A percentile compares a stretch with the other conserved stretches of the same genome.
phyloP scores from a whole-genome alignment of 129 eudicot species.

The Lonicera japonica region DNA sequence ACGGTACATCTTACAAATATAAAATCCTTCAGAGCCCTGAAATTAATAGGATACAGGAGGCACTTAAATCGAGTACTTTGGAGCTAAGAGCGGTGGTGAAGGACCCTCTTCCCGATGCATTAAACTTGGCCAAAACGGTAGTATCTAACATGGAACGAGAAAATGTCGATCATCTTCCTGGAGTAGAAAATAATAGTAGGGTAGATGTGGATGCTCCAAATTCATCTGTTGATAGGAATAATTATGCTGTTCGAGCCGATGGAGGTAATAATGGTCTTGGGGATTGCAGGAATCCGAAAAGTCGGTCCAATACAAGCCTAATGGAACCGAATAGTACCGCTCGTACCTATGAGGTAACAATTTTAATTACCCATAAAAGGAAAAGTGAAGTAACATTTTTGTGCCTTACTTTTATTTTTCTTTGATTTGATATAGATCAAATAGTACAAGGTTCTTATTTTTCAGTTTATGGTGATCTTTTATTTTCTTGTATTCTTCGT shows the following conservation, averaged over 20 bases:
- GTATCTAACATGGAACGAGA: conserved; percentile 13
- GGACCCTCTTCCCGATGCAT: conserved; percentile 80
- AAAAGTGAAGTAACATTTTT: neutral
- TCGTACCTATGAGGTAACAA: conserved; percentile 42
- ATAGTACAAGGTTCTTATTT: neutral
- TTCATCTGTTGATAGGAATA: conserved; percentile 22
- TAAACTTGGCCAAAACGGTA: conserved; percentile 42
- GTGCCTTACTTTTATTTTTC: neutral
- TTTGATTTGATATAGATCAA: neutral
- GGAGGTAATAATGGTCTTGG: conserved; percentile 12
- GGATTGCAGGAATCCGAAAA: conserved; percentile 12
- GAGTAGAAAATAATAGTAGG: conserved; percentile 18
- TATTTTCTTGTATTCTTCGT: too few relatives aligned
- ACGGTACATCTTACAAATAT: conserved; percentile 18
- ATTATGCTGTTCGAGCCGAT: conserved; percentile 32
- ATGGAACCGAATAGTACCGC: conserved; percentile 62
- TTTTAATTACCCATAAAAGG: too few relatives aligned
- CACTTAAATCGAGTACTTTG: conserved; percentile 47
- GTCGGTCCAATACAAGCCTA: conserved; percentile 34
- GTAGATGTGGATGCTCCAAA: conserved; percentile 25
- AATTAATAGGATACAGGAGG: conserved; percentile 39
- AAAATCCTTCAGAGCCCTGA: conserved; percentile 39
- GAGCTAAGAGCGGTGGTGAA: conserved; percentile 56
- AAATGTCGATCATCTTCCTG: conserved; percentile 19
- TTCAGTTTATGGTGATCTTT: too few relatives aligned